Percentiles rank a stretch among this genome's conserved stretches.
These are phyloP conservation scores for Eutypella sp. DNA, from an alignment of 2,329 filamentous ascomycete genomes.

Conservation along the genomic window DNA sequence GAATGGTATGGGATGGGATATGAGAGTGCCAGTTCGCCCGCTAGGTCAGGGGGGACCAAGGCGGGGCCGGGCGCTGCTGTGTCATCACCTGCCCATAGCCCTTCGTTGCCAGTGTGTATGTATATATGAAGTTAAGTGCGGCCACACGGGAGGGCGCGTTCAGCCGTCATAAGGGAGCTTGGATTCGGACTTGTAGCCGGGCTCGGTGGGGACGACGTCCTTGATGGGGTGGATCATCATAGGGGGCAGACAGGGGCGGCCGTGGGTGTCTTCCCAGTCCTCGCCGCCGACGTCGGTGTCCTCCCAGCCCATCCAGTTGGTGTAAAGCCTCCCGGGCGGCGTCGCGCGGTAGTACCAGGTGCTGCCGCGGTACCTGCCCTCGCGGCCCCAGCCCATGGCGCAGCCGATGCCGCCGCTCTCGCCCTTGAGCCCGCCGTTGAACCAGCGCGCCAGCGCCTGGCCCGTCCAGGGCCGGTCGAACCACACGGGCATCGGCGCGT, in stretches of 20 bases:
- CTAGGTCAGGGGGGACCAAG: too few relatives aligned
- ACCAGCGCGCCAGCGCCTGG: conserved; percentile 50
- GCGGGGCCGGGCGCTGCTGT: too few relatives aligned
- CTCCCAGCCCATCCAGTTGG: conserved; percentile 59
- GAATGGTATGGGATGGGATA: too few relatives aligned
- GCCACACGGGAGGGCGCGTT: too few relatives aligned
- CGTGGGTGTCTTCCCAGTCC: conserved; percentile 51
- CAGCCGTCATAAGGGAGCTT: conserved; percentile 29
- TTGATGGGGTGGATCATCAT: conserved; percentile 58
- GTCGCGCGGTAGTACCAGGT: conserved; percentile 59
- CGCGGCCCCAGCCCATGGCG: conserved; percentile 55
- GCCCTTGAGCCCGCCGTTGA: conserved; percentile 54
- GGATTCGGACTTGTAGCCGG: conserved; percentile 37
- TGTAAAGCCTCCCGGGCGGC: conserved; percentile 54
- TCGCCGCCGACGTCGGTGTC: conserved; percentile 50
- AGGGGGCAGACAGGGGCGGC: conserved; percentile 53
- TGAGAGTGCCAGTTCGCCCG: too few relatives aligned
- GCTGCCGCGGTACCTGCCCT: conserved; percentile 51
- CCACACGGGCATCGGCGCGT: conserved; percentile 73
- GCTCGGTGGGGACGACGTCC: conserved; percentile 47
- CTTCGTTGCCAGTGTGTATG: too few relatives aligned
- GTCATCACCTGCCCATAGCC: too few relatives aligned
- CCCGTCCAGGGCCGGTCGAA: conserved; percentile 69
- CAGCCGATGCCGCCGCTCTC: conserved; percentile 50
- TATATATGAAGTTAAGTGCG: too few relatives aligned